Base-by-base conservation (phyloP, 1,139 yeast species). In the Lizanozyma gosingica region DNA sequence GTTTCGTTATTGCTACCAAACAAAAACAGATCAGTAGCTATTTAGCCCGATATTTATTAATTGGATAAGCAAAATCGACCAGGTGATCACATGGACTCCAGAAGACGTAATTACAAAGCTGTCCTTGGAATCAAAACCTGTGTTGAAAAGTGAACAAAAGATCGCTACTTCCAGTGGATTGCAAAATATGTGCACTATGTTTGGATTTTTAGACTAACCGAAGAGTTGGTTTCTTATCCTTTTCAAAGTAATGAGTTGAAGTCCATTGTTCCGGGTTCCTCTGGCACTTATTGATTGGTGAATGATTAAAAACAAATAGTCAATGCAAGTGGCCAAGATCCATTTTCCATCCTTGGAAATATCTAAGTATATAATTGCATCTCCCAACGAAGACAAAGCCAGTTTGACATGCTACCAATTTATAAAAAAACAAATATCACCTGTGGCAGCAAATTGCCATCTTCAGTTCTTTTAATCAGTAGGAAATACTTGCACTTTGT, bases 341-440 rank as follows among this genome's bases (percentile, higher is more conserved):
- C 90, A 87, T 52, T 76, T 69, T 42, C 96, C 96, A 55, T 84
- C 94, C 17, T 82, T 78, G 4, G 94, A 79, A 1, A 76, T 78
- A 44, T 83, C 90, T 18, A 85, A 52, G 18, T 83, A 83, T 38
- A 70, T 62, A 38, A 83, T 76, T 2, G 78, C 65, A 48, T 85
- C 94, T 14, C 95, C 95, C 41, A 87, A 63, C 0, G 94, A 86
- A 1, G 95, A 95, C 34, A 87, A 62, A 16, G 76, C 70, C 1
- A 92, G 80, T 61, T 82, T 85, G 1, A 95, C 95, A 49, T 76
- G 43, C 72, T 67, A 14, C 95, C 14, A 86, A 54, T 45, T 73
- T 65, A 58, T 86, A 86, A 56, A 73, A 86, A 87, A 67, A 45
- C 87, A 69, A 38, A 88, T 76, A 45, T 80, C 90, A 52, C 97